A percentile compares a stretch with the other conserved stretches of the same genome.
These are phyloP conservation scores for Aquilaria sinensis DNA, from an alignment of 345 rosid species.

Conservation along the genomic window DNA sequence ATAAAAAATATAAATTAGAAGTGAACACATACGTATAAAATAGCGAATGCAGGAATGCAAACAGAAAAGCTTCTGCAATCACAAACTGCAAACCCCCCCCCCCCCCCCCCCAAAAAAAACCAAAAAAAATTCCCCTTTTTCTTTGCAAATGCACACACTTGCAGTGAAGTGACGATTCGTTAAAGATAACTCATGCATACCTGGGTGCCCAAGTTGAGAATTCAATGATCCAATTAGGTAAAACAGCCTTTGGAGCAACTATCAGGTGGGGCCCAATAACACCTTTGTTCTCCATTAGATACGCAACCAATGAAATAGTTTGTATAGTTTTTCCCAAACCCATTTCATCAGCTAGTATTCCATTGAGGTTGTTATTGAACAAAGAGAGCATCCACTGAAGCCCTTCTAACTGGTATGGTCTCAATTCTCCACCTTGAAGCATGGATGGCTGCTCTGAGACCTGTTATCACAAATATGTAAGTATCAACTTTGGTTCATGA, in stretches of 20 bases:
- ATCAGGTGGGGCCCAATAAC: slow-evolving; percentile 91
- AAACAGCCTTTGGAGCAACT: slow-evolving; percentile 99
- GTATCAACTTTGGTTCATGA: too few species aligned
- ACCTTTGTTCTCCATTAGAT: slow-evolving; percentile 84
- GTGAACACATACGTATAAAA: neutral
- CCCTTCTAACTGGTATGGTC: slow-evolving; percentile 93
- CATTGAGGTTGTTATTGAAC: slow-evolving; percentile 94
- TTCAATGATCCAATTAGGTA: slow-evolving; percentile 95
- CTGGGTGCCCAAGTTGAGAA: slow-evolving; percentile 92
- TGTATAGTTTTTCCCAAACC: slow-evolving; percentile 98
- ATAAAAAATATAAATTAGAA: slow-evolving; percentile 12
- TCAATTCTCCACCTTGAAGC: slow-evolving; percentile 90
- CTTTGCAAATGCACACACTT: neutral
- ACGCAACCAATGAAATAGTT: slow-evolving; percentile 86
- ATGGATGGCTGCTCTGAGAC: slow-evolving; percentile 90
- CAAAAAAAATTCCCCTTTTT: too few species aligned
- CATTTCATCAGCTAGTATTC: slow-evolving; percentile 99
- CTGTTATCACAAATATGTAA: slow-evolving; percentile 30
- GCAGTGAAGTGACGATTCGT: neutral
- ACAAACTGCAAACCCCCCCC: neutral
- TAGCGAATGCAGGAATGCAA: neutral
- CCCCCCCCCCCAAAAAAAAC: too few species aligned
- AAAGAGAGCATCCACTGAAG: slow-evolving; percentile 99
- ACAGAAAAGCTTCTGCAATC: neutral
- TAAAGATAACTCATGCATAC: slow-evolving; percentile 25